Base-by-base conservation (phyloP, 495 filamentous ascomycete genomes). In the Penicillium coffeae region DNA sequence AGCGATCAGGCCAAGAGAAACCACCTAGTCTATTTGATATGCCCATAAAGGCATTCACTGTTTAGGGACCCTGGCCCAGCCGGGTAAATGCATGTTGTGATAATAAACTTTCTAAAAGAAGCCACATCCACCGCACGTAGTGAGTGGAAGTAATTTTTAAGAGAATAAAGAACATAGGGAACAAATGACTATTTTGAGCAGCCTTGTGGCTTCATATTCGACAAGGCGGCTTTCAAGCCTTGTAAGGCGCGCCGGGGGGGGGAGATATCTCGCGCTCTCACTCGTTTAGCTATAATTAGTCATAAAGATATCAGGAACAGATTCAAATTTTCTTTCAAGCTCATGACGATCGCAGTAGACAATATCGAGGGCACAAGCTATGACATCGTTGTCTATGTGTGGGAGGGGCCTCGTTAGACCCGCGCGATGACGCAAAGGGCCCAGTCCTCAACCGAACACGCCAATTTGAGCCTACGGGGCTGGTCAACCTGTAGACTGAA, bases 381-480 rank as follows among this genome's bases (percentile, higher is more conserved):
- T 30, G 25, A 30, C 25, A 30, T 37, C 35, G 15, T 14, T 3
- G 35, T 33, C 7, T 33, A 12, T 34, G 30, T 45, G 42, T 35
- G 32, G 12, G 5, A 38, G 12, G 38, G 21, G 38, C 21, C 38
- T 38, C 30, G 39, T 43, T 8, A 16, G 1, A 13, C 12, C 22
- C 30, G 18, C 7, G 44, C 48, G 48, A 55, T 55, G 53, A 55
- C 48, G 53, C 53, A 55, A 55, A 48, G 21, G 32, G 30, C 4
- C 35, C 8, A 16, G 16, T 14, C 35, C 15, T 5, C 25, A 30
- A 10, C 10, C 25, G 10, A 30, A 30, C 25, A 30, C 25, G 25
- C 25, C 30, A 30, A 30, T 30, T 5, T 30, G 5, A 30, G 25
- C n/a, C n/a, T n/a, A 37, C 13, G 12, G 5, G 12, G 13, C 15